Evolutionary conservation across 2,329 filamentous ascomycete genomes (phyloP), one percentile per base, ranked within the genome.

Genomic region (Neocucurbitaria cava): DNA sequence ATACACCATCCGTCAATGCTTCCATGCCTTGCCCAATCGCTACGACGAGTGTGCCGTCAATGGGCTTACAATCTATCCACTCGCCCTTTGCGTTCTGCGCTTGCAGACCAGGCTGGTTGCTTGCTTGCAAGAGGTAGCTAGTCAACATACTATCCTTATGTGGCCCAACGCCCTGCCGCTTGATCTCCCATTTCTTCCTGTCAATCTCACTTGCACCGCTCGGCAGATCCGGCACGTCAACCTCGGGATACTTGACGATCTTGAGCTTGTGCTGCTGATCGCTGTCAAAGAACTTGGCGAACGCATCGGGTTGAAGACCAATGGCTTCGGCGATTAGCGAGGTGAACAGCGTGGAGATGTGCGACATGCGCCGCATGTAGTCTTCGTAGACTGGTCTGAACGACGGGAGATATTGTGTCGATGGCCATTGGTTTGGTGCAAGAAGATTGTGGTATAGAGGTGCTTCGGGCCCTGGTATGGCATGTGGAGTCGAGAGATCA

Each of bases 11-110:
- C 18, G 92, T 96, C 62, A 96, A 77, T 4, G 92, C 92, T 79
- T 96, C 92, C 67, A 96, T 83, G 0, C 90, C 92, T 76, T 96
- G 92, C 0, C 92, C 92, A 64, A 96, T 92, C 8, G 91, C 91
- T 1, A 96, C 91, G 1, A 96, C 92, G 3, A 96, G 83, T 43
- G 92, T 95, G 1, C 89, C 89, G 18, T 82, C 78, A 28, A 92
- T 81, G 0, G 92, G 92, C 61, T 89, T 87, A 70, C 88, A 92
- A 76, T 94, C 90, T 66, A 96, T 88, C 92, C 92, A 96, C 57
- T 86, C 77, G 28, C 92, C 92, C 30, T 78, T 74, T 53, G 88
- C 83, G 75, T 96, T 96, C 76, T 95, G 92, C 26, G 91, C 91
- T 78, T 96, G 91, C 59, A 96, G 78, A 0, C 91, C 91, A 23